These are phyloP conservation scores for Bruguiera hainesii DNA, from an alignment of 441 rosid species.

Conservation along the genomic window DNA sequence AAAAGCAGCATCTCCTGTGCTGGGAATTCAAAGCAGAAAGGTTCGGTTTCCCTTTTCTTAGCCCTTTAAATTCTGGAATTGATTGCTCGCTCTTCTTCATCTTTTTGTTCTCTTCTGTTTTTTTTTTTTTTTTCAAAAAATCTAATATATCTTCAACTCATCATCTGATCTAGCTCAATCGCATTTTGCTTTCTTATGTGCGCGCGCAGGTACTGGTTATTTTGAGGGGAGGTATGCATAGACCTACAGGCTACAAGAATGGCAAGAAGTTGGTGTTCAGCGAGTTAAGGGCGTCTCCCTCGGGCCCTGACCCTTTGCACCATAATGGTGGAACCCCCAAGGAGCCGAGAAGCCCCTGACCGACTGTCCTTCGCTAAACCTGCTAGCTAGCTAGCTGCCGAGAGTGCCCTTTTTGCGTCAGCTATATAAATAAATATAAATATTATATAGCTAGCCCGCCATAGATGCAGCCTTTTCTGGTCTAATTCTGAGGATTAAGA, in stretches of 20 bases:
- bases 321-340: slow-evolving; percentile 59
- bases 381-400: not conserved
- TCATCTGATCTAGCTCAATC: not conserved
- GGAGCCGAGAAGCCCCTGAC: slow-evolving; percentile 49
- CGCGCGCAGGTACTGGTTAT: slow-evolving; percentile 14
- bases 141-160: not conserved
- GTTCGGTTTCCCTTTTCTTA: slow-evolving; percentile 16
- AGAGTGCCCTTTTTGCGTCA: too few relatives aligned
- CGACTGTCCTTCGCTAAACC: not conserved
- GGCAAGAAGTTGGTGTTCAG: slow-evolving; percentile 16
- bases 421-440: too few relatives aligned
- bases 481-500: too few relatives aligned
- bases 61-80: not conserved
- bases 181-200: not conserved
- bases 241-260: not conserved
- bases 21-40: slow-evolving; percentile 36
- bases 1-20: slow-evolving; percentile 2
- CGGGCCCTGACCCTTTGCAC: slow-evolving; percentile 81
- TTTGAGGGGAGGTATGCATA: slow-evolving; percentile 6
- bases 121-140: not conserved
- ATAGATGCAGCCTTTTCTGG: too few relatives aligned
- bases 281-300: slow-evolving; percentile 56
- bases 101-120: not conserved
- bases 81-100: not conserved
- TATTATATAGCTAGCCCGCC: too few relatives aligned